Base-by-base conservation (phyloP, 768 basidiomycete species). In the Thelephora ganbajun region DNA sequence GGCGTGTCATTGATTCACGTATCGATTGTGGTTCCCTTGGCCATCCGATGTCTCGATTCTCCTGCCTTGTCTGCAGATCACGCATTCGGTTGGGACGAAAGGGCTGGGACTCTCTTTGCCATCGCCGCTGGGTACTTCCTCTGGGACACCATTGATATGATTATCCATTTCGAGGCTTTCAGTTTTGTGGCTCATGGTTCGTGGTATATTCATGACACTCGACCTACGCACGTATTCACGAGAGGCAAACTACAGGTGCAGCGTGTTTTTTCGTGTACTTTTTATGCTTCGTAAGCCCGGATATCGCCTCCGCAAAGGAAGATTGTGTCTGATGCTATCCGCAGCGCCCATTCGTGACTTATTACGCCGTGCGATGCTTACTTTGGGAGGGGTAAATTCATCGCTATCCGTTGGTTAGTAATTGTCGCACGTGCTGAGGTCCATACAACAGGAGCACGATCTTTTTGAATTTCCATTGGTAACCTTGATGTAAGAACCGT, bases 391-490 rank as follows among this genome's bases (percentile, higher is more conserved):
- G 77, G 70, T 82, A 62, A 46, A 76, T 65, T 13, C 46, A 34
- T 39, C 9, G n/a, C n/a, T n/a, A 34, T 18, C 18, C 43, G 20
- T 26, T 9, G 37, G 19, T 14, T 37, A 11, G 14, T 41, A 14
- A 7, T 14, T 14, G 22, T 41, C 4, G 18, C 39, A 14, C 2
- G 14, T 41, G 39, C 22, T 41, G 20, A 41, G 9, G 14, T 42
- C 44, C 13, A 36, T 0, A 33, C 33, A 39, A 14, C 50, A 80
- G 79, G 65, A 84, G 80, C 66, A 93, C 90, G 0, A 75, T 90
- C 49, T 90, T 93, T 64, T 68, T 94, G 52, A 85, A 94, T 56
- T 77, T 86, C 47, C 87, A 92, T 52, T 91, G 88, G 88, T 89
- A 54, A 51, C 68, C 60, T 46, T 46, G 50, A 12, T 18, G 22